Conservation (phyloP, 2,329 filamentous ascomycete species). For the Atkinsonella hypoxylon region DNA sequence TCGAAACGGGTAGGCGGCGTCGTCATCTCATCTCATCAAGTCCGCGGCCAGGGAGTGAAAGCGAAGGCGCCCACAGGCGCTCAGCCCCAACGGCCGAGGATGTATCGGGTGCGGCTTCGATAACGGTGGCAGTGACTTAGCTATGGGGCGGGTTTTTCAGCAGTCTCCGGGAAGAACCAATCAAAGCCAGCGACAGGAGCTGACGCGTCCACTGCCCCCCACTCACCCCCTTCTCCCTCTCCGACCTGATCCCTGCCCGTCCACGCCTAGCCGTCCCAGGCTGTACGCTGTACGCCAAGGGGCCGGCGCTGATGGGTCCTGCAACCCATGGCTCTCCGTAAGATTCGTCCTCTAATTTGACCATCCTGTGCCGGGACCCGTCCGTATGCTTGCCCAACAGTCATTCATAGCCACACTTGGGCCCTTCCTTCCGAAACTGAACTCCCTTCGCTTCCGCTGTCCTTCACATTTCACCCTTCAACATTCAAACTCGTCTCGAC, state of each 20-base stretch:
- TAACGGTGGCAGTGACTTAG: not conserved
- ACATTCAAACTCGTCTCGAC: conserved; percentile 1
- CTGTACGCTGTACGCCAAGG: too few relatives aligned
- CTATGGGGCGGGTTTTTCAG: not conserved
- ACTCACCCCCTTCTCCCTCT: conserved; percentile 6
- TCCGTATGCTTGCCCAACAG: not conserved
- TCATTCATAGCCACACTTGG: conserved; percentile 19
- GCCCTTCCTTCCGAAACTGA: conserved; percentile 18
- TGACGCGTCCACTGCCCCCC: conserved; percentile 18
- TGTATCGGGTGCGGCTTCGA: not conserved
- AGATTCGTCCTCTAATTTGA: too few relatives aligned
- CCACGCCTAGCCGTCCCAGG: conserved; percentile 5
- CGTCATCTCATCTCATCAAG: conserved; percentile 9
- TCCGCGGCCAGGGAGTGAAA: not conserved
- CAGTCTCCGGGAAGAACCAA: not conserved
- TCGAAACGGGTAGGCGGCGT: conserved; percentile 4
- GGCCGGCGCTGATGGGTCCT: too few relatives aligned
- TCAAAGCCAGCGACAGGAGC: conserved; percentile 9
- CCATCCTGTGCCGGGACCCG: conserved; percentile 2
- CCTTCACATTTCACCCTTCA: not conserved
- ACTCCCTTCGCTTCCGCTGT: conserved; percentile 9
- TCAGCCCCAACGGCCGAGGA: conserved; percentile 2
- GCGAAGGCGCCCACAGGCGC: not conserved
- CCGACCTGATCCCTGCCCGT: conserved; percentile 10
- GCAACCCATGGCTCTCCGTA: too few relatives aligned